Evolutionary conservation across 2,329 filamentous ascomycete species (phyloP).

Genomic region (Calonectria hongkongensis): DNA sequence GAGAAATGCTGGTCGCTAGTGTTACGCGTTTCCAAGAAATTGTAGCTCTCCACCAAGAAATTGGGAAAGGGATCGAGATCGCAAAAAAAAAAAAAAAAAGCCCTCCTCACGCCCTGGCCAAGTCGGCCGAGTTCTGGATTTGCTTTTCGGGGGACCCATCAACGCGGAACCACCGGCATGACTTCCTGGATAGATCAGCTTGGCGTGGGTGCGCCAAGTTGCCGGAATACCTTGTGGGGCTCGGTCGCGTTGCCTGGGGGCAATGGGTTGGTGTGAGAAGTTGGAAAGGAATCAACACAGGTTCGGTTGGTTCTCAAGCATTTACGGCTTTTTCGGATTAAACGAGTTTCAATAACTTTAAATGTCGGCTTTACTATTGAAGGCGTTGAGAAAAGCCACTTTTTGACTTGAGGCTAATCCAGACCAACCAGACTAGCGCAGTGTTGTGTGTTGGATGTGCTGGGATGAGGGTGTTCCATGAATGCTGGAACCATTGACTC

Average conservation of each 20-base stretch:
- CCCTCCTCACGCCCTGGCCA: slow-evolving; percentile 19
- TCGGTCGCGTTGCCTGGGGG: slow-evolving; percentile 22
- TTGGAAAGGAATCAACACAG: slow-evolving; percentile 1
- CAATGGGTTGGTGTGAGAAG: neutral
- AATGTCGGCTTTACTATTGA: neutral
- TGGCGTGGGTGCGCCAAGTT: slow-evolving; percentile 39
- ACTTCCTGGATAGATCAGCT: slow-evolving; percentile 36
- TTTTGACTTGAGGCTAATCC: slow-evolving; percentile 48
- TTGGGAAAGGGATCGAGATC: slow-evolving; percentile 50
- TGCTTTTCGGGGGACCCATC: slow-evolving; percentile 47
- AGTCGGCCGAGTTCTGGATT: slow-evolving; percentile 27
- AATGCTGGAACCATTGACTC: neutral
- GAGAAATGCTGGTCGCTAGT: slow-evolving; percentile 32
- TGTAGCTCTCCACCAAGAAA: slow-evolving; percentile 28
- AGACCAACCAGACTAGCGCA: slow-evolving; percentile 42
- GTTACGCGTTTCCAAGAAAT: slow-evolving; percentile 41
- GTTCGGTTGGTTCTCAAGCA: neutral
- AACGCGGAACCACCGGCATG: slow-evolving; percentile 47
- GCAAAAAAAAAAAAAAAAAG: slow-evolving; percentile 7
- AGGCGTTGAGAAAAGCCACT: slow-evolving; percentile 26
- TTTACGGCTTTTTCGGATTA: slow-evolving; percentile 17
- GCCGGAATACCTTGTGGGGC: slow-evolving; percentile 49
- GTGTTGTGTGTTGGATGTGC: slow-evolving; percentile 15
- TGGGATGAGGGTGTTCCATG: slow-evolving; percentile 38
- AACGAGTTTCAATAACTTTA: slow-evolving; percentile 6